These are phyloP conservation scores for Poterioochromonas sp. DNA, from an alignment of 352 stramenopile species.

Conservation along the genomic window DNA sequence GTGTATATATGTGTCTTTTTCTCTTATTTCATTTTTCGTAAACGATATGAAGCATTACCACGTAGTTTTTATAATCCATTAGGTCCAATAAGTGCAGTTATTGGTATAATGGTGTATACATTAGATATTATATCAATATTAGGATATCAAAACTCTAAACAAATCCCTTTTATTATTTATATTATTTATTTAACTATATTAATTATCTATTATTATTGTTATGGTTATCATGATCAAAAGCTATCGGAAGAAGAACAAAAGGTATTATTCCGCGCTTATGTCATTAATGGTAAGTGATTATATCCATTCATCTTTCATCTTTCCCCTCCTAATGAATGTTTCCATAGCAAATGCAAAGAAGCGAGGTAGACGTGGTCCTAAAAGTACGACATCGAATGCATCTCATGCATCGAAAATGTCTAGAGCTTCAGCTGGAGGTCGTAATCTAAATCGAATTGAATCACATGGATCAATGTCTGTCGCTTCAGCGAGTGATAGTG, in stretches of 20 bases:
- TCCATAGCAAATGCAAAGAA: too few species aligned
- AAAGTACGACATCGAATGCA: too few species aligned
- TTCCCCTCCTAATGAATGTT: too few species aligned
- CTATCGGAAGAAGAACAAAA: constrained; percentile 10
- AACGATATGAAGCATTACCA: background rate
- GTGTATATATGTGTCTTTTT: background rate
- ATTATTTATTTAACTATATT: background rate
- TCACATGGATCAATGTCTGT: too few species aligned
- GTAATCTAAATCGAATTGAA: too few species aligned
- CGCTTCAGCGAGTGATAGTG: too few species aligned
- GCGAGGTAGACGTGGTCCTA: too few species aligned
- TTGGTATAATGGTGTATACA: background rate
- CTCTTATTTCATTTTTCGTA: constrained; percentile 3
- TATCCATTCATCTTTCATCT: too few species aligned
- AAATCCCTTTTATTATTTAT: constrained; percentile 4
- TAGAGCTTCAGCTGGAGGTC: too few species aligned
- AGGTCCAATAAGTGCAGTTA: background rate
- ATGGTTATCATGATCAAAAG: background rate
- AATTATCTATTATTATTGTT: background rate
- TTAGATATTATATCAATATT: background rate
- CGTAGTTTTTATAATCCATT: background rate
- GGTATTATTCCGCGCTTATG: background rate
- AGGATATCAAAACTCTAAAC: background rate
- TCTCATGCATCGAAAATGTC: too few species aligned
- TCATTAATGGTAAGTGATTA: background rate